Percentiles rank a stretch among this genome's conserved stretches.
These are phyloP conservation scores for Phytophthora kernoviae DNA, from an alignment of 352 stramenopile genomes.

Conservation along the genomic window DNA sequence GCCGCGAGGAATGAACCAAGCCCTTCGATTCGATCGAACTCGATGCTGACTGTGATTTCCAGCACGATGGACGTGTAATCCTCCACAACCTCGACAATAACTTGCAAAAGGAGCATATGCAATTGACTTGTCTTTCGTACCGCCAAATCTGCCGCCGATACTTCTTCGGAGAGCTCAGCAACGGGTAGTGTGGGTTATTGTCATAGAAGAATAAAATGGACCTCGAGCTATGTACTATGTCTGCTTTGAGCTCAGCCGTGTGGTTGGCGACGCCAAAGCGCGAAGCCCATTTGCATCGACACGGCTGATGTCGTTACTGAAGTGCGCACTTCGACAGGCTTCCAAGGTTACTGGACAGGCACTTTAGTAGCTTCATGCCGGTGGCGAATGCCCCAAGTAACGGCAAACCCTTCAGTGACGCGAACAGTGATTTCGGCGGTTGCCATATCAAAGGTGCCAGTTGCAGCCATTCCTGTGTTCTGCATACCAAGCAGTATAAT, in stretches of 20 bases:
- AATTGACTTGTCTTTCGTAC: constrained; percentile 14
- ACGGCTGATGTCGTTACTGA: constrained; percentile 16
- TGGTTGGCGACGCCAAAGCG: constrained; percentile 30
- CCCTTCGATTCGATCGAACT: constrained; percentile 29
- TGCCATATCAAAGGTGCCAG: constrained; percentile 34
- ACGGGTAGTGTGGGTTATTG: constrained; percentile 37
- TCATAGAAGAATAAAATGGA: constrained; percentile 41
- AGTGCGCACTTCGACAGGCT: background rate
- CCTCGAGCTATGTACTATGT: constrained; percentile 61
- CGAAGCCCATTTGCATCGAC: constrained; percentile 21
- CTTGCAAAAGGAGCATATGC: constrained; percentile 21
- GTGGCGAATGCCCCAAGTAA: constrained; percentile 28
- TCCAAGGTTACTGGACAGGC: constrained; percentile 1
- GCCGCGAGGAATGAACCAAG: constrained; percentile 35
- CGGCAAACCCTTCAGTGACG: constrained; percentile 24
- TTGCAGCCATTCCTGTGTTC: constrained; percentile 26
- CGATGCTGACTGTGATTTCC: constrained; percentile 35
- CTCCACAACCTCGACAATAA: constrained; percentile 26
- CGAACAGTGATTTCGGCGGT: constrained; percentile 39
- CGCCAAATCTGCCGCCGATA: constrained; percentile 6
- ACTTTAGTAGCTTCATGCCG: constrained; percentile 20
- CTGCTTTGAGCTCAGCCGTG: constrained; percentile 30
- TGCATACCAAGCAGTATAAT: constrained; percentile 38
- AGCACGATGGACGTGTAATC: constrained; percentile 33
- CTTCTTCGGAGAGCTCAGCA: constrained; percentile 12